Evolutionary conservation across 345 rosid genomes (phyloP).

Genomic region (Pseudoturritis turrita): DNA sequence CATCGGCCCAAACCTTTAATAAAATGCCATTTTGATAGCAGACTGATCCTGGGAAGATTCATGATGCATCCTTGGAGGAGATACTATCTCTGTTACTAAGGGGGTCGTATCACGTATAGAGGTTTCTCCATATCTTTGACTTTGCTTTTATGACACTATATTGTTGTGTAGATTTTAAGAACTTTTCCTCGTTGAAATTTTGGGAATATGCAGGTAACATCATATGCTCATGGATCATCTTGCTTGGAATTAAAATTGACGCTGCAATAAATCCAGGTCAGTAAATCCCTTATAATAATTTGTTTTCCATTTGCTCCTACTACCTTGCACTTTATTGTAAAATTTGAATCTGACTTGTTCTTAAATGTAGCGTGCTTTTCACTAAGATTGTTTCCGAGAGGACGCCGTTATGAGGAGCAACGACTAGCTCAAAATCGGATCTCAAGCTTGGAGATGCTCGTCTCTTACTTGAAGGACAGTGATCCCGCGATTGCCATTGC

Average conservation of each 20-base stretch:
- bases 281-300: constrained; percentile 21
- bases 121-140: no score
- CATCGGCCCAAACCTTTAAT: no score
- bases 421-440: no score
- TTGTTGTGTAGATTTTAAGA: neutral
- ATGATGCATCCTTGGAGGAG: no score
- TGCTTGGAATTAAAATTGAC: constrained; percentile 93
- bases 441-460: no score
- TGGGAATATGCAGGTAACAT: constrained; percentile 67
- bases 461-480: no score
- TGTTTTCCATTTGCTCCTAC: constrained; percentile 6
- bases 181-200: neutral
- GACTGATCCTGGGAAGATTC: no score
- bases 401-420: no score
- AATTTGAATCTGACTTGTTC: constrained; percentile 10
- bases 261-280: constrained; percentile 96
- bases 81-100: no score
- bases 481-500: no score
- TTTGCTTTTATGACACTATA: neutral
- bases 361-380: neutral
- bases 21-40: no score
- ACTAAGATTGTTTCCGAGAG: neutral
- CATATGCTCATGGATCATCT: constrained; percentile 95
- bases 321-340: neutral
- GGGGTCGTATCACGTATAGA: no score